Conservation (phyloP, 2,329 filamentous ascomycete genomes). For the Fusarium sp. region DNA sequence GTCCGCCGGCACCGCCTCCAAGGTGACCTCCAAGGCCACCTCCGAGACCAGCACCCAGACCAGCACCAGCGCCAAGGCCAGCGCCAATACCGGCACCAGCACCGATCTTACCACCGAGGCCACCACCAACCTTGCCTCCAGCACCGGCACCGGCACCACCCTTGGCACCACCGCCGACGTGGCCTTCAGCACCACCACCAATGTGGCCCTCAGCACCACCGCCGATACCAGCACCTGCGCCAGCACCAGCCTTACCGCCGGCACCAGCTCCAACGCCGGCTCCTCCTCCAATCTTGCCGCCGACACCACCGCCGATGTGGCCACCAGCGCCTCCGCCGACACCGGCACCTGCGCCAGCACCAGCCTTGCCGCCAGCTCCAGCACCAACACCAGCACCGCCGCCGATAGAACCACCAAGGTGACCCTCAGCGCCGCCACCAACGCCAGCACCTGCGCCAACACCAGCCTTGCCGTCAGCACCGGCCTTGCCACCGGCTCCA, state of each 20-base stretch:
- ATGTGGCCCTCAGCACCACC: background rate
- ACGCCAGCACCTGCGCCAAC: background rate
- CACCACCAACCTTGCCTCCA: background rate
- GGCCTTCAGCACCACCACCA: background rate
- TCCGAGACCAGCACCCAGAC: background rate
- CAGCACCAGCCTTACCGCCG: background rate
- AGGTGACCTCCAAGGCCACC: slow-evolving; percentile 3
- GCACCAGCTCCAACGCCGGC: background rate
- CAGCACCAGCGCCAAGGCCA: background rate
- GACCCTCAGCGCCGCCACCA: background rate
- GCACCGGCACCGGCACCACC: background rate
- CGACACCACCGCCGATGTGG: background rate
- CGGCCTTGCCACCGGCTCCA: background rate
- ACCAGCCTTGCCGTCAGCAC: background rate
- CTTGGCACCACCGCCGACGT: background rate
- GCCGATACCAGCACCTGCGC: background rate
- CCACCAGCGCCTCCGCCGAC: background rate
- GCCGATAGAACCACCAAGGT: background rate
- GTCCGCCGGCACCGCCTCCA: slow-evolving; percentile 1
- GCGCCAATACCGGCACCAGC: background rate
- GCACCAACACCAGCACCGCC: background rate
- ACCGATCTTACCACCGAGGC: background rate
- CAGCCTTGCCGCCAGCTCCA: background rate
- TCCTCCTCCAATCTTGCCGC: background rate
- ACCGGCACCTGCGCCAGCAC: background rate